Evolutionary conservation across 2,329 filamentous ascomycete genomes (phyloP).

Genomic region (Stemphylium vesicarium): DNA sequence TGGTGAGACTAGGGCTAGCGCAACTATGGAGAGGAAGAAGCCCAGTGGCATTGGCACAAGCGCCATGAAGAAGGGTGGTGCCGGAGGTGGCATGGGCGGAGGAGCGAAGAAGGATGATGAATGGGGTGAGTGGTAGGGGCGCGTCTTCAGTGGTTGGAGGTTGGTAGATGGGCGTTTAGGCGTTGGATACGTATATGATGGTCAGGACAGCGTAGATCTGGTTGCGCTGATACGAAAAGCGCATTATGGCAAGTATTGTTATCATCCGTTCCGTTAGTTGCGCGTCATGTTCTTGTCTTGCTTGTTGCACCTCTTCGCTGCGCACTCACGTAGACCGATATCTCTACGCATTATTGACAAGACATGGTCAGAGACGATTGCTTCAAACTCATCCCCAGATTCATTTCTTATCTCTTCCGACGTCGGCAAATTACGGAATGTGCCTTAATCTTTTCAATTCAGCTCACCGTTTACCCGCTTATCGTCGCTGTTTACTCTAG

Average conservation of each 20-base stretch:
- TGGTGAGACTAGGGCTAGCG: slow-evolving; percentile 29
- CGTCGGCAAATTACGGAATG: too few species aligned
- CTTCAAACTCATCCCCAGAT: too few species aligned
- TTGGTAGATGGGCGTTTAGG: slow-evolving; percentile 3
- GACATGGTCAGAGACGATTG: too few species aligned
- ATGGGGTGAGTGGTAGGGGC: slow-evolving; percentile 61
- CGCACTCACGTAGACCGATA: too few species aligned
- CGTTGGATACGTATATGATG: slow-evolving; percentile 2
- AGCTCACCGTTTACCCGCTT: too few species aligned
- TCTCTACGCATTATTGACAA: too few species aligned
- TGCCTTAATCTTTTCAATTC: too few species aligned
- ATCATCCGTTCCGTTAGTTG: background rate
- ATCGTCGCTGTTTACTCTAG: too few species aligned
- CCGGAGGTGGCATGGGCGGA: slow-evolving; percentile 9
- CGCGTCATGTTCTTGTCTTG: too few species aligned
- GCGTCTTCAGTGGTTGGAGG: background rate
- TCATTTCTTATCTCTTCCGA: too few species aligned
- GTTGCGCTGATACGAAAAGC: background rate
- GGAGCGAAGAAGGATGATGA: slow-evolving; percentile 61
- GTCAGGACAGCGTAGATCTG: background rate
- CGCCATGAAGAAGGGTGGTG: slow-evolving; percentile 63
- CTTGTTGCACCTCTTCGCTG: too few species aligned
- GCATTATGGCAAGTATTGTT: background rate
- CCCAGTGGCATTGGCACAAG: slow-evolving; percentile 66
- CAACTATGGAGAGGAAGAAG: slow-evolving; percentile 44